Evolutionary conservation across 2,329 filamentous ascomycete genomes (phyloP).

Genomic region (Penicillium sp.): DNA sequence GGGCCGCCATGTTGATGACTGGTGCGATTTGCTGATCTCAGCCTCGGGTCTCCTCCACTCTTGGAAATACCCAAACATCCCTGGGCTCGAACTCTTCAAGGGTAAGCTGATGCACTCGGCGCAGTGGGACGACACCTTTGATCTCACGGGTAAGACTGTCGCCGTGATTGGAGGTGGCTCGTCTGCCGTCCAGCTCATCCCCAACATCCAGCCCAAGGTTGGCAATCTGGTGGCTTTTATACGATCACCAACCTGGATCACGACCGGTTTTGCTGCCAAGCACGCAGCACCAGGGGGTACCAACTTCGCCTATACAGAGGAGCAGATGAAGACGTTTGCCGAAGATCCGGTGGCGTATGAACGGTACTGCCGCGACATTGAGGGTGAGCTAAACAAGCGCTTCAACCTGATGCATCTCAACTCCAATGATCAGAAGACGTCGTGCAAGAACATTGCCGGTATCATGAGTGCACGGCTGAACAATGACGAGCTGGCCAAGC

Average conservation of each 20-base stretch:
- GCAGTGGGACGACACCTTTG: constrained; percentile 25
- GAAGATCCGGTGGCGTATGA: neutral
- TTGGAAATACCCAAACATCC: constrained; percentile 41
- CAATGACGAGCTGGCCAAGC: neutral
- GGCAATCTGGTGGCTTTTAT: constrained; percentile 21
- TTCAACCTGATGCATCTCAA: neutral
- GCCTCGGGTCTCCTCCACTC: constrained; percentile 27
- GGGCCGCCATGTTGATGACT: constrained; percentile 14
- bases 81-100: constrained; percentile 40
- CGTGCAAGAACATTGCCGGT: neutral
- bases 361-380: neutral
- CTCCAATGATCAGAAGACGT: neutral
- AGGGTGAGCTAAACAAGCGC: neutral
- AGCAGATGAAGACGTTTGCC: neutral
- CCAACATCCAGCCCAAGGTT: neutral
- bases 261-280: neutral
- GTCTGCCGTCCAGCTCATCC: constrained; percentile 21
- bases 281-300: neutral
- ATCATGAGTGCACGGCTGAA: neutral
- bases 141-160: constrained; percentile 8
- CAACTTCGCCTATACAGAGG: constrained; percentile 2
- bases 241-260: constrained; percentile 2
- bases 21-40: constrained; percentile 23
- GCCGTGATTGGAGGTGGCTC: neutral
- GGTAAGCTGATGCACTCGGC: constrained; percentile 39